Base-by-base conservation (phyloP, 2,329 filamentous ascomycete genomes). In the Orbilia quercus region DNA sequence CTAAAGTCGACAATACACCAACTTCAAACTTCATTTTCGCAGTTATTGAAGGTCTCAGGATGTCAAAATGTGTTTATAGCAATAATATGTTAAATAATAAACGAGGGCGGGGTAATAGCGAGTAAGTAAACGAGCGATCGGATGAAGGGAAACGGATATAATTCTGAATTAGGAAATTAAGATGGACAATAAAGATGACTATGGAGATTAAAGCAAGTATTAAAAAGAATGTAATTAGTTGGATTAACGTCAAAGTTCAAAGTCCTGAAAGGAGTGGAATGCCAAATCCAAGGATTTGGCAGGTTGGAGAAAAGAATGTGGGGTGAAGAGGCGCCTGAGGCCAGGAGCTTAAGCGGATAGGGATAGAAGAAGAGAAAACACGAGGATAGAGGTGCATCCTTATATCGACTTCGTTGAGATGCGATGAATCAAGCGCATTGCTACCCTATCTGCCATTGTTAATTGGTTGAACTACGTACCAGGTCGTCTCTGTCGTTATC, bases 271-370 rank as follows among this genome's bases (percentile, higher is more conserved):
- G 22, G 34, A 64, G 48, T 44, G 20, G 34, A 28, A 23, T 16
- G 36, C 36, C 48, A 25, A 53, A 64, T 64, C 12, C 38, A 36
- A 34, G 42, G 22, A 54, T 64, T 53, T n/a, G 59, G 59, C 59
- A 64, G 59, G 48, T 54, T 54, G 23, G 16, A 64, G 34, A 44
- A 51, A 63, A 7, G 20, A 44, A 42, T 53, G 58, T 63, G 58
- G 45, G 28, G 28, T n/a, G 28, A 31, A 51, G 58, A 63, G 20
- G 59, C 38, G 50, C 25, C 23, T 34, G 50, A 64, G 55, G 47
- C 47, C 40, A n/a, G 59, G 34, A 51, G 58, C 48, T 31, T 31
- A 40, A 62, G 59, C 47, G 47, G 45, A 51, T 64, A 20, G 48
- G n/a, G 38, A 64, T 14, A n/a, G 31, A 23, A 40, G 28, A 25